Conservation (phyloP, 1,284 basidiomycete genomes). For the Mycosarcoma mackinlayi region DNA sequence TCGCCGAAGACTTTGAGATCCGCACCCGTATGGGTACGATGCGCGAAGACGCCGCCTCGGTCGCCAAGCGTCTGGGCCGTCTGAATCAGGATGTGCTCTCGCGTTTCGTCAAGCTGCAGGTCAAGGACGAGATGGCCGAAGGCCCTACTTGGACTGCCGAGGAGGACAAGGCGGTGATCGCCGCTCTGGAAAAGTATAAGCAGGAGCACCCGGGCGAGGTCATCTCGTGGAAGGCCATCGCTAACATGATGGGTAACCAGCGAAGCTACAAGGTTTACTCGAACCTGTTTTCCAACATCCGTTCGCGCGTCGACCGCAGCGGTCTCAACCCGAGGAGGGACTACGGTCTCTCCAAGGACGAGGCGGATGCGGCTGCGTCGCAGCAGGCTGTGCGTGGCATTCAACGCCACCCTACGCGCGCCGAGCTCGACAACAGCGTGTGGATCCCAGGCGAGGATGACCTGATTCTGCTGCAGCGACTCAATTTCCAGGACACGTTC, state of each 20-base stretch:
- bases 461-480: constrained; percentile 45
- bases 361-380: constrained; percentile 15
- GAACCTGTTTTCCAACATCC: constrained; percentile 43
- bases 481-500: constrained; percentile 38
- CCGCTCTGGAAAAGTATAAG: constrained; percentile 42
- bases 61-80: constrained; percentile 52
- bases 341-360: constrained; percentile 28
- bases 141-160: constrained; percentile 35
- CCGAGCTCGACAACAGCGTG: constrained; percentile 41
- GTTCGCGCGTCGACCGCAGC: constrained; percentile 34
- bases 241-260: constrained; percentile 45
- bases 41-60: constrained; percentile 31
- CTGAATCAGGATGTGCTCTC: constrained; percentile 41
- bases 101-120: constrained; percentile 45
- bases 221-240: constrained; percentile 48
- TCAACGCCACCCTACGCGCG: constrained; percentile 33
- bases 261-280: constrained; percentile 54
- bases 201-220: constrained; percentile 42
- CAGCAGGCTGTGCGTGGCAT: constrained; percentile 34
- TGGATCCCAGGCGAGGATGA: constrained; percentile 50
- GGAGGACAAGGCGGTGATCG: constrained; percentile 51
- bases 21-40: constrained; percentile 24
- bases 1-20: constrained; percentile 45
- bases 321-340: constrained; percentile 22
- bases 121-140: constrained; percentile 37